Percentiles rank a stretch among this genome's conserved stretches.
Conservation (phyloP, 176 grass and related monocot species). For the Aegilops speltoides region DNA sequence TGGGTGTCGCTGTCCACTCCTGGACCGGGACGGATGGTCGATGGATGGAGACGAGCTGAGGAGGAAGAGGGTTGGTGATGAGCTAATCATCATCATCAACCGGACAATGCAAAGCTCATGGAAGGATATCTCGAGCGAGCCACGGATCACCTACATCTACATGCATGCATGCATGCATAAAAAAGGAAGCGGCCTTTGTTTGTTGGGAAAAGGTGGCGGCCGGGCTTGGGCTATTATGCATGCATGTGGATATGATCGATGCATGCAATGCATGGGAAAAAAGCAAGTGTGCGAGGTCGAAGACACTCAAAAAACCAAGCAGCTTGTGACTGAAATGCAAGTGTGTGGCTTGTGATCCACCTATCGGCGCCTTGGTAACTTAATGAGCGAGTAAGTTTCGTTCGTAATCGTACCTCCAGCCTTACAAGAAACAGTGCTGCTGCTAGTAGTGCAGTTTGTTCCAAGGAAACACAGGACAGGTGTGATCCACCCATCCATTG, state of each 20-base stretch:
- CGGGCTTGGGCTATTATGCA: too few species aligned
- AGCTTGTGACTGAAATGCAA: too few species aligned
- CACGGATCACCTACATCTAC: not conserved
- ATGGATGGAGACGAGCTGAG: not conserved
- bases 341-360: too few species aligned
- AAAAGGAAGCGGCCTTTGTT: not conserved
- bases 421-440: too few species aligned
- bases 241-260: too few species aligned
- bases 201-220: not conserved
- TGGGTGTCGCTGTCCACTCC: not conserved
- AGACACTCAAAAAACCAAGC: too few species aligned
- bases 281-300: too few species aligned
- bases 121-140: not conserved
- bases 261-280: too few species aligned
- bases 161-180: not conserved
- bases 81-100: constrained; percentile 15
- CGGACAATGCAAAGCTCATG: not conserved
- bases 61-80: constrained; percentile 23
- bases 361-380: too few species aligned
- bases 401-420: too few species aligned
- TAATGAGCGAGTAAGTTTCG: too few species aligned
- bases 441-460: too few species aligned
- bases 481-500: not conserved
- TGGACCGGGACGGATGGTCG: not conserved
- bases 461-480: not conserved